Evolutionary conservation across 2,329 filamentous ascomycete species (phyloP), one percentile per base, ranked within the genome.

Genomic region (Mariannaea elegans): DNA sequence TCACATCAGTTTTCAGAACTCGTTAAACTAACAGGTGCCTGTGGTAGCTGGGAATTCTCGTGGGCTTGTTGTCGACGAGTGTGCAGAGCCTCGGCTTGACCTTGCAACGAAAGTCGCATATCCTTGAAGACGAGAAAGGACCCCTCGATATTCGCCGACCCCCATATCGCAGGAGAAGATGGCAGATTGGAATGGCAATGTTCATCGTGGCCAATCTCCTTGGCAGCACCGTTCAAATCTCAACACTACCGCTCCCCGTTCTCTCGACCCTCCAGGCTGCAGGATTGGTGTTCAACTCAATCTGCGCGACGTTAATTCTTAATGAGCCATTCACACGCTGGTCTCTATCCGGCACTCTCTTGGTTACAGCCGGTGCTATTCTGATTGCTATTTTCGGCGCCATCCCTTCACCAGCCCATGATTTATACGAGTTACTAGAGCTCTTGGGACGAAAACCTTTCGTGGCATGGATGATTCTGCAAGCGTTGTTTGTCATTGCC

Each of bases 111-210:
- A 98, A 99, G 79, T 98, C 95, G 65, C 95, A 99, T 80, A 90
- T 99, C 68, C 88, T 98, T 73, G 95, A 99, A 81, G 95, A 99
- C 80, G 93, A 96, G 80, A 97, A 97, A 77, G 87, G 88, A 50
- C 84, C 84, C 7, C 90, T 92, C 75, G 88, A 95, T 78, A 82
- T 89, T 61, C 89, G 91, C 68, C 85, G 94, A 62, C 94, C 95
- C 42, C 93, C 95, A 4, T 96, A 97, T 78, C 90, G 90, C 73
- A 87, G 95, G 72, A 87, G 94, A 71, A 86, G 93, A 84, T 99
- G 95, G 95, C 95, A 97, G 85, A 82, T 96, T 63, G 95, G 95
- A 58, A 98, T 99, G 94, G 87, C 89, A 73, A 95, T 99, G 88
- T 99, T 99, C 78, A 88, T 99, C 66, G 83, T 97, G 67, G 92